Conservation (phyloP, 495 filamentous ascomycete species). For the Podospora pseudopauciseta region DNA sequence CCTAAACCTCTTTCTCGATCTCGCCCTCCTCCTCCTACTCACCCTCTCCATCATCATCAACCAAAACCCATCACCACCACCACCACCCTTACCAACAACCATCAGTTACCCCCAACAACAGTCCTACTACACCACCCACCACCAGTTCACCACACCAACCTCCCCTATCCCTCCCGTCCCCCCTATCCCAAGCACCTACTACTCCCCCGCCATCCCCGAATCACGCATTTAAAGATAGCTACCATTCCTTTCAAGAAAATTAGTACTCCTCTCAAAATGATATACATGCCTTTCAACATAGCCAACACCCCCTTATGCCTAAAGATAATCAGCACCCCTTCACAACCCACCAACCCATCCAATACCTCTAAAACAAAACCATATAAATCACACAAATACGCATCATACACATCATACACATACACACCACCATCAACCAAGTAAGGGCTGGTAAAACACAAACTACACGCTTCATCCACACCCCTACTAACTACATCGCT, state of each 20-base stretch:
- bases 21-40: constrained; percentile 21
- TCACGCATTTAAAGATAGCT: too few relatives aligned
- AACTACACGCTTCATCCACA: too few relatives aligned
- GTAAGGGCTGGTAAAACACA: too few relatives aligned
- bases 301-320: constrained; percentile 7
- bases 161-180: constrained; percentile 19
- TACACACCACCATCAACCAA: too few relatives aligned
- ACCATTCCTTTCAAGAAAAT: too few relatives aligned
- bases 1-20: constrained; percentile 26
- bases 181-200: background rate
- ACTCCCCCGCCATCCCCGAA: background rate
- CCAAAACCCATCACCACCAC: constrained; percentile 8
- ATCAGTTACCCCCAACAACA: constrained; percentile 8
- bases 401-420: too few relatives aligned
- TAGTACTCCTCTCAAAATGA: background rate
- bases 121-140: constrained; percentile 4
- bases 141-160: constrained; percentile 6
- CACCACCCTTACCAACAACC: constrained; percentile 1
- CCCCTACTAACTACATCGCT: too few relatives aligned
- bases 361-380: too few relatives aligned
- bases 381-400: too few relatives aligned
- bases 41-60: constrained; percentile 9
- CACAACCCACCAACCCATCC: background rate
- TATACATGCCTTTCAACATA: background rate
- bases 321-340: constrained; percentile 8